Conservation (phyloP, 805 yeast species). For the Groenewaldozyma tartarivorans region DNA sequence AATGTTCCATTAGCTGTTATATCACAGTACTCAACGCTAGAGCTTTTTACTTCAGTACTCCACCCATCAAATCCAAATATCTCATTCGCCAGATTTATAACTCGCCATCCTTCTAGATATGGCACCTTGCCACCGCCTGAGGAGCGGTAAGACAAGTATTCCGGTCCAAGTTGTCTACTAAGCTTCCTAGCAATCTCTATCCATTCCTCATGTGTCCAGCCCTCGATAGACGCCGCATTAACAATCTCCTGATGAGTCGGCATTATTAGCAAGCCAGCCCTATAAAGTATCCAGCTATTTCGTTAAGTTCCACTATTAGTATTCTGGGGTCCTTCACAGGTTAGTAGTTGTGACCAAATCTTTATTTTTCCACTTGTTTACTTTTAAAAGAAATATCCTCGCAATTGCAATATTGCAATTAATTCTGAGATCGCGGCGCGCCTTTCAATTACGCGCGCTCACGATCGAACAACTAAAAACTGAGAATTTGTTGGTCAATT, state of each 20-base stretch:
- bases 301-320: no score
- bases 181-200: conserved; percentile 14
- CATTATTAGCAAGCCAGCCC: no score
- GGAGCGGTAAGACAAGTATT: conserved; percentile 39
- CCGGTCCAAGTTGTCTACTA: conserved; percentile 26
- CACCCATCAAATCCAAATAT: conserved; percentile 75
- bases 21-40: conserved; percentile 44
- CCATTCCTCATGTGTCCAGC: conserved; percentile 9
- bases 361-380: no score
- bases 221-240: not conserved
- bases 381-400: no score
- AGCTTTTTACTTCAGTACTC: conserved; percentile 51
- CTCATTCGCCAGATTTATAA: conserved; percentile 60
- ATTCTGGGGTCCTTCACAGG: no score
- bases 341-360: no score
- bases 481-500: no score
- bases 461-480: no score
- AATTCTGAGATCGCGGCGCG: no score
- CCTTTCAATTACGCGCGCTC: no score
- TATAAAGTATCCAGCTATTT: no score
- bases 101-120: conserved; percentile 70
- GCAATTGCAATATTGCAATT: no score
- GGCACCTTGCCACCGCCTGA: conserved; percentile 45
- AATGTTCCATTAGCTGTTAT: conserved; percentile 18
- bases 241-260: not conserved